A percentile compares a stretch with the other conserved stretches of the same genome.
Conservation (phyloP, 2,329 filamentous ascomycete genomes). For the Cytospora piceicola region DNA sequence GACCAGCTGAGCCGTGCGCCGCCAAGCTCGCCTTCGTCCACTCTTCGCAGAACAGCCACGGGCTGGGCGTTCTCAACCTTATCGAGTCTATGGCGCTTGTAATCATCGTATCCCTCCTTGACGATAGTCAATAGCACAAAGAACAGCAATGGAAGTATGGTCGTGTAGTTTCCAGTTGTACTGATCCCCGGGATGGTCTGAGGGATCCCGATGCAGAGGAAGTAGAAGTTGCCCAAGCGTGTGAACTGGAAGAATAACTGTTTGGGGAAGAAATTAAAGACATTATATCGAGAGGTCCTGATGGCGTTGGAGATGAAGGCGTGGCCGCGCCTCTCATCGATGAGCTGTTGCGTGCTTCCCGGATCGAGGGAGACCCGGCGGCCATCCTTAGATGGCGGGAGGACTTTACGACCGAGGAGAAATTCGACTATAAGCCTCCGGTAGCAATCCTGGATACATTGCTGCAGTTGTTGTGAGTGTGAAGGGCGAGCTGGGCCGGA, state of each 20-base stretch:
- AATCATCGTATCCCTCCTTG: conserved; percentile 89
- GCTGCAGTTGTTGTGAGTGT: conserved; percentile 5
- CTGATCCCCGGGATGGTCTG: conserved; percentile 80
- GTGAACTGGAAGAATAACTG: conserved; percentile 86
- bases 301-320: conserved; percentile 66
- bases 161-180: conserved; percentile 76
- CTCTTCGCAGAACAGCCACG: conserved; percentile 49
- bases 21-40: conserved; percentile 56
- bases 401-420: conserved; percentile 33
- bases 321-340: conserved; percentile 55
- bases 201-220: conserved; percentile 79
- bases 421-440: conserved; percentile 23
- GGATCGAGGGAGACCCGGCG: conserved; percentile 35
- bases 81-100: conserved; percentile 77
- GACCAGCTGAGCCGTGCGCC: conserved; percentile 51
- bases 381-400: conserved; percentile 36
- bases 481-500: neutral
- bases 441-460: conserved; percentile 12
- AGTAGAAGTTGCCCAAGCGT: conserved; percentile 85
- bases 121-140: conserved; percentile 79
- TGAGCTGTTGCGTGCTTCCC: conserved; percentile 40
- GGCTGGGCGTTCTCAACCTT: conserved; percentile 73
- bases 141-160: conserved; percentile 72
- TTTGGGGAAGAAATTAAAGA: conserved; percentile 83
- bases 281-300: conserved; percentile 79